phyloP scores from a whole-genome alignment of 176 grass and related monocot species.

The Eragrostis curvula region DNA sequence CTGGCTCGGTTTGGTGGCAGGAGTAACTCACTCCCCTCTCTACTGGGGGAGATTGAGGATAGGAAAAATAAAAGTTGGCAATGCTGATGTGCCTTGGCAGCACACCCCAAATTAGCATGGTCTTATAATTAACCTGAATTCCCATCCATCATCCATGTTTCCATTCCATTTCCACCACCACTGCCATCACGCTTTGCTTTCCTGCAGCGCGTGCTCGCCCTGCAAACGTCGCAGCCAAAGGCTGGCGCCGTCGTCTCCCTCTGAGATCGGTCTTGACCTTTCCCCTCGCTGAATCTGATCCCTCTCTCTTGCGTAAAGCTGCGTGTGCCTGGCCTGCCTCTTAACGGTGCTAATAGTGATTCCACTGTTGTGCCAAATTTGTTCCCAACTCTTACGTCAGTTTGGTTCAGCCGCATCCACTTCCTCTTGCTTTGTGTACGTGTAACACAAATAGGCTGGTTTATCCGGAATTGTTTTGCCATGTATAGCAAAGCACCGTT shows the following conservation, averaged over 20 bases:
- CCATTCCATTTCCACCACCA: neutral
- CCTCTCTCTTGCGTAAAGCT: neutral
- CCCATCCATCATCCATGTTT: neutral
- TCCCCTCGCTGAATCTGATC: neutral
- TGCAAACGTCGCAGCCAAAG: conserved; percentile 30
- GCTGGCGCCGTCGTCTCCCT: neutral
- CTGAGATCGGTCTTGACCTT: neutral
- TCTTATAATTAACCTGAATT: conserved; percentile 37
- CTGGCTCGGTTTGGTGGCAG: neutral
- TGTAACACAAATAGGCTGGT: conserved; percentile 27
- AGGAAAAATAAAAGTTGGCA: neutral
- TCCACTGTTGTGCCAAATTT: neutral
- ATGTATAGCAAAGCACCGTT: conserved; percentile 38
- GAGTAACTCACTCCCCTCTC: neutral
- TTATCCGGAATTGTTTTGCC: conserved; percentile 65
- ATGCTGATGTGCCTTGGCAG: conserved; percentile 18
- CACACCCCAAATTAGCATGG: conserved; percentile 35
- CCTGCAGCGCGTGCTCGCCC: neutral
- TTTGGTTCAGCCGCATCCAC: neutral
- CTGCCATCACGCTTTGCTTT: neutral
- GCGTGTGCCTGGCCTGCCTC: neutral
- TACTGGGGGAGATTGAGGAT: no score
- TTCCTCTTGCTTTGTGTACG: neutral
- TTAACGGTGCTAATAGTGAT: conserved; percentile 47
- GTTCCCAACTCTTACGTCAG: neutral